phyloP scores from a whole-genome alignment of 1,284 basidiomycete species.

The Mycosarcoma maydis region DNA sequence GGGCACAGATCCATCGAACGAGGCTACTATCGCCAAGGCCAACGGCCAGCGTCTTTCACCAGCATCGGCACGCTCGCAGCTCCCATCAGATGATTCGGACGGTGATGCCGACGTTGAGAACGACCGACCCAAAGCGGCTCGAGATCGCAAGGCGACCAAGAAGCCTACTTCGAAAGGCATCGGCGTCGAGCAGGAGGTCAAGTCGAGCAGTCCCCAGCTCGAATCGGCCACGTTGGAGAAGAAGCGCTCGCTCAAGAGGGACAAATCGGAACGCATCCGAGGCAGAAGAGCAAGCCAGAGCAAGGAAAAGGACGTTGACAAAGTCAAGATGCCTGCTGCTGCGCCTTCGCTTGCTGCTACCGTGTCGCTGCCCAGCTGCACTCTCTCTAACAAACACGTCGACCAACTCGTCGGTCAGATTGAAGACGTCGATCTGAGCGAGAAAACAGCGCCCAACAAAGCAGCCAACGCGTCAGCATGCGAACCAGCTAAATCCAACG shows the following conservation, averaged over 20 bases:
- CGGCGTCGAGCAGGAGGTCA: background rate
- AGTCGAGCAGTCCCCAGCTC: constrained; percentile 2
- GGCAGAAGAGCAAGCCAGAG: constrained; percentile 35
- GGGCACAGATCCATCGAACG: background rate
- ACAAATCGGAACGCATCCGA: constrained; percentile 44
- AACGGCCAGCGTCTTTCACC: constrained; percentile 18
- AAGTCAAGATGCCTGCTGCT: constrained; percentile 17
- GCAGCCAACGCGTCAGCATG: background rate
- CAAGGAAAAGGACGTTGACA: constrained; percentile 40
- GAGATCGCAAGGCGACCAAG: constrained; percentile 7
- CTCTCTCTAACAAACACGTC: background rate
- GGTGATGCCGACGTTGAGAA: constrained; percentile 40
- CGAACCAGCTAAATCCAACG: background rate
- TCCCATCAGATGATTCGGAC: constrained; percentile 33
- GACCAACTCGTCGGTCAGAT: constrained; percentile 14
- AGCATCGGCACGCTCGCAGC: constrained; percentile 12
- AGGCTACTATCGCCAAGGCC: background rate
- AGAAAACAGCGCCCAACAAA: background rate
- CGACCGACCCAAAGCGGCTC: constrained; percentile 9
- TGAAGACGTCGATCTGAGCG: constrained; percentile 9
- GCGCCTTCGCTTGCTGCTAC: constrained; percentile 4
- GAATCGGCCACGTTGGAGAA: constrained; percentile 10
- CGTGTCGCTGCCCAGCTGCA: constrained; percentile 12
- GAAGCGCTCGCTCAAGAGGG: constrained; percentile 36
- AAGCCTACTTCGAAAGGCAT: no score